phyloP scores from a whole-genome alignment of 768 basidiomycete species.

The Hericium coralloides region DNA sequence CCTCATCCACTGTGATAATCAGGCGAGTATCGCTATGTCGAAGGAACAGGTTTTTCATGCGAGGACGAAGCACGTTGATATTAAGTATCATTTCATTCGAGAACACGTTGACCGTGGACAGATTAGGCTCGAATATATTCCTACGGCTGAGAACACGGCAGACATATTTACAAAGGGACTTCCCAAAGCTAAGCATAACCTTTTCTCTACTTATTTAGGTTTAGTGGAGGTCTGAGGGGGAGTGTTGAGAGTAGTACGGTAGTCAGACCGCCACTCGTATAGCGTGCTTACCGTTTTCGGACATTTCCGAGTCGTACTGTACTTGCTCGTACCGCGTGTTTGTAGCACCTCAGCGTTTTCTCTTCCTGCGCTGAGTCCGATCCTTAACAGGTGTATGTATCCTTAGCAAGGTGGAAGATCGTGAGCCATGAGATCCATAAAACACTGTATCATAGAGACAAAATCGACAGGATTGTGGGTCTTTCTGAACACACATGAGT shows the following conservation, averaged over 20 bases:
- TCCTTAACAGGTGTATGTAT: too few species aligned
- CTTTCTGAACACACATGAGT: too few species aligned
- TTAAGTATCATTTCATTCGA: constrained; percentile 20
- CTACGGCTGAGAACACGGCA: neutral
- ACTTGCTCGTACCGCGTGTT: too few species aligned
- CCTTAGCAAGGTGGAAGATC: too few species aligned
- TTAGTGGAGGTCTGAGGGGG: neutral
- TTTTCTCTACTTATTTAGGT: neutral
- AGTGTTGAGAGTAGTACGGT: too few species aligned
- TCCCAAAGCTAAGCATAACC: neutral
- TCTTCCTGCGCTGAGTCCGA: too few species aligned
- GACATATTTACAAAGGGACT: neutral
- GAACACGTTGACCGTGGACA: constrained; percentile 8
- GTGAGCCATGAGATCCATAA: too few species aligned
- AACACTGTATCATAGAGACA: too few species aligned
- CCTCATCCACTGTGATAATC: constrained; percentile 5
- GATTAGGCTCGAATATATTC: neutral
- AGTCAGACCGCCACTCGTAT: neutral
- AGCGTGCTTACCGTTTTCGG: too few species aligned
- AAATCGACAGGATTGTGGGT: too few species aligned
- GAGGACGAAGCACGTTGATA: constrained; percentile 23
- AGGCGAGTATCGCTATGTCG: constrained; percentile 9
- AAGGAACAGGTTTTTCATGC: constrained; percentile 15
- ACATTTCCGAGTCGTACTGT: too few species aligned
- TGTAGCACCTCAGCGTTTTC: too few species aligned